Evolutionary conservation across 108 stramenopile species (phyloP).

Genomic region (Cafeteria roenbergensis): DNA sequence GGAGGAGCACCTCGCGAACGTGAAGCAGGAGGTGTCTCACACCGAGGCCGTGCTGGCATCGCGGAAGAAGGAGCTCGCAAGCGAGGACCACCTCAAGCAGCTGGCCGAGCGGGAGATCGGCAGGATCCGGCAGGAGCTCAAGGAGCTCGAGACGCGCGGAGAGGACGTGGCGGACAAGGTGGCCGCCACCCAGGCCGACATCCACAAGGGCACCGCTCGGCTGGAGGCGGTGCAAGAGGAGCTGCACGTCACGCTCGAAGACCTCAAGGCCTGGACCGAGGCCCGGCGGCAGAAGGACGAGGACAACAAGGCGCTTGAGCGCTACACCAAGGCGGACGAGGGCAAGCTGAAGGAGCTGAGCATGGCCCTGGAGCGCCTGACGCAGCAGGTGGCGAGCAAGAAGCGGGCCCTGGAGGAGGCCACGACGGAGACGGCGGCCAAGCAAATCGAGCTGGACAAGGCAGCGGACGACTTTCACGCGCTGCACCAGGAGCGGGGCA

Average conservation of each 20-base stretch:
- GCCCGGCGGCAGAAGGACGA: conserved; percentile 69
- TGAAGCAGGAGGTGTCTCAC: conserved; percentile 61
- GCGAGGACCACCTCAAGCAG: conserved; percentile 57
- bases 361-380: conserved; percentile 51
- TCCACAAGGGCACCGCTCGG: conserved; percentile 49
- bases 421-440: conserved; percentile 44
- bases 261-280: conserved; percentile 75
- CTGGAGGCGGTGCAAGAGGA: conserved; percentile 59
- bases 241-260: conserved; percentile 77
- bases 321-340: conserved; percentile 62
- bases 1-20: conserved; percentile 63
- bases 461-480: conserved; percentile 52
- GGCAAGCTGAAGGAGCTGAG: conserved; percentile 53
- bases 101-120: conserved; percentile 53
- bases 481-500: conserved; percentile 58
- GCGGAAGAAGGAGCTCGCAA: conserved; percentile 55
- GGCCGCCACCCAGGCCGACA: conserved; percentile 41
- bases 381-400: conserved; percentile 32
- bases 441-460: conserved; percentile 57
- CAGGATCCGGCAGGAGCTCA: conserved; percentile 30
- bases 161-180: conserved; percentile 32
- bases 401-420: conserved; percentile 46
- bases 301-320: conserved; percentile 55
- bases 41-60: conserved; percentile 58
- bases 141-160: conserved; percentile 18